Evolutionary conservation across 1,284 basidiomycete genomes (phyloP), one percentile per base, ranked within the genome.

Genomic region (Caloboletus inedulis): DNA sequence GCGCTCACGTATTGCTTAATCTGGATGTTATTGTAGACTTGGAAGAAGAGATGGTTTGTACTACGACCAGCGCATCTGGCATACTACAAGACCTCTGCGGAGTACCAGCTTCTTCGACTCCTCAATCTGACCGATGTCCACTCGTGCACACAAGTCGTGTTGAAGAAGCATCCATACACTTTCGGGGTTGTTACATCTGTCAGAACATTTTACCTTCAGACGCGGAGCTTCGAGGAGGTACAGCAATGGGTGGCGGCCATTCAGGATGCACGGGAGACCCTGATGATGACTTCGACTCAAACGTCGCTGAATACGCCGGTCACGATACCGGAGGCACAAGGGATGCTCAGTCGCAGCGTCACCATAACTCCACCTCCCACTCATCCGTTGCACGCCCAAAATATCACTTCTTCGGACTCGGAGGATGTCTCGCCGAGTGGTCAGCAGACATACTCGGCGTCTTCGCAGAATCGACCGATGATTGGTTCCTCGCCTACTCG

Each of bases 31-130:
- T 36, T 42, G 45, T 65, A 97, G 92, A 93, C 88, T 1, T 99
- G 96, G 96, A 98, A 98, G 79, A 95, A 95, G 75, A 83, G 96
- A 34, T 99, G 96, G 96, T 99, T 98, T 62, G 97, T 99, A 0
- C 75, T 99, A 54, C 83, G 96, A 14, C 84, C 91, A 0, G 90
- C 89, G 16, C 92, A 95, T 69, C 75, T 99, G 45, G 94, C 94
- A 13, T 98, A 97, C 74, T 99, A 99, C 84, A 98, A 98, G 77
- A 94, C 86, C 52, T 88, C 91, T 46, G 84, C 86, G 59, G 94
- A 98, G 71, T 98, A 98, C 74, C 82, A 94, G 69, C 82, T 98
- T 6, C 86, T 95, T 29, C 87, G 91, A 19, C 84, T 98, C 16
- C 84, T 99, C 55, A 91, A 96, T 62, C 81, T 98, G 25, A 78